Evolutionary conservation across 495 filamentous ascomycete species (phyloP).

Genomic region (Aspergillus diversus): DNA sequence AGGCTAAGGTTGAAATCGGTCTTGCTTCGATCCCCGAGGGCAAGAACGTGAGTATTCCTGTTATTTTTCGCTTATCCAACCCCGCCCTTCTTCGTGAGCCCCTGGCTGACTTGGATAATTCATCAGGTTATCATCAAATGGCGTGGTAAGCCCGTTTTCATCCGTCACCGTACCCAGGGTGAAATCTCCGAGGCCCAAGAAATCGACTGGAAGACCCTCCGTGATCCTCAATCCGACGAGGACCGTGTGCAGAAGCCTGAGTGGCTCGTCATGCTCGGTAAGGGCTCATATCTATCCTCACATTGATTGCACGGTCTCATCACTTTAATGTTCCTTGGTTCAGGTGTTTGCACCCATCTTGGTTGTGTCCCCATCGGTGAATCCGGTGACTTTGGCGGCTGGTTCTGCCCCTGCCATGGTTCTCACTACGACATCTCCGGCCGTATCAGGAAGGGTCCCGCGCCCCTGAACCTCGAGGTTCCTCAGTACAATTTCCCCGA

Average conservation of each 20-base stretch:
- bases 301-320: neutral
- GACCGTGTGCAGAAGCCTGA: constrained; percentile 97
- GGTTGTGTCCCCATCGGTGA: constrained; percentile 99
- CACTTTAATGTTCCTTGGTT: constrained; percentile 14
- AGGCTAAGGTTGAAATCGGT: constrained; percentile 99
- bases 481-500: constrained; percentile 85
- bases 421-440: constrained; percentile 99
- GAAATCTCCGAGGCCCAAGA: constrained; percentile 87
- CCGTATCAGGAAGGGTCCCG: constrained; percentile 92
- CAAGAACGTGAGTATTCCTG: constrained; percentile 83
- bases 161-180: constrained; percentile 91
- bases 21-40: constrained; percentile 91
- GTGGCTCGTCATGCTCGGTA: constrained; percentile 99
- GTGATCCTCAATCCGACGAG: constrained; percentile 88
- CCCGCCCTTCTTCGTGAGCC: neutral
- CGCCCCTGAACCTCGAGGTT: constrained; percentile 95
- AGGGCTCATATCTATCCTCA: constrained; percentile 28
- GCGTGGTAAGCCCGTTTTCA: constrained; percentile 99
- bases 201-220: constrained; percentile 73
- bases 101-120: constrained; percentile 20
- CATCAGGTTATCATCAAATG: constrained; percentile 97
- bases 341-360: constrained; percentile 97
- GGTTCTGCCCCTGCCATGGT: constrained; percentile 99
- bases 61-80: neutral
- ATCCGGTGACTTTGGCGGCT: constrained; percentile 95